Evolutionary conservation across 2,329 filamentous ascomycete species (phyloP), one percentile per base, ranked within the genome.

Genomic region (Xylariaceae sp.): DNA sequence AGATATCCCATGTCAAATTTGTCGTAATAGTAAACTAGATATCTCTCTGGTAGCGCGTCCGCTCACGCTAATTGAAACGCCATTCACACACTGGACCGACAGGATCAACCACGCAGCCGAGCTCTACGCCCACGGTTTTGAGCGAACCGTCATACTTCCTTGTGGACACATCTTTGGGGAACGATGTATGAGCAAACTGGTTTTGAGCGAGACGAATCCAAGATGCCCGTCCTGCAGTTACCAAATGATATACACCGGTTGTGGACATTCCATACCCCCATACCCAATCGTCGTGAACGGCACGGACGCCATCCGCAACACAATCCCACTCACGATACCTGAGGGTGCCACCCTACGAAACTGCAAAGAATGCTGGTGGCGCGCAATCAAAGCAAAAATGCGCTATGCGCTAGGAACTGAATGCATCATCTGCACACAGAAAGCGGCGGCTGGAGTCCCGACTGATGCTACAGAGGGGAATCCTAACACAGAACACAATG

Each of bases 111-210:
- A 44, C 29, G 32, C 53, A 11, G 33, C 33, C 20, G 35, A 40
- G 4, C 47, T 55, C n/a, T 40, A 48, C 17, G 45, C 32, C n/a
- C 50, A 50, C 12, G 53, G 49, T 2, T 45, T 56, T 12, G 58
- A 61, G 43, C 48, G 48, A 10, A 57, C 55, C 0, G 44, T 58
- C 3, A 42, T 48, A 4, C 52, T 61, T 2, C 52, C 57, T 11
- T 60, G 57, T 37, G 58, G 58, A 2, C 58, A 61, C 25, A 42
- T 57, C 19, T 55, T 59, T 20, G 58, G 58, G 14, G 56, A 56
- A 22, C 51, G 55, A n/a, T 61, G 58, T 36, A 22, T 59, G 7
- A 35, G 50, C 4, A 42, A 46, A 17, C 29, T 49, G 4, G 29
- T 48, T 23, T 25, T 39, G 0, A 25, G 37, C 12, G 39, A 38